A percentile compares a stretch with the other conserved stretches of the same genome.
phyloP scores from a whole-genome alignment of 2,329 filamentous ascomycete genomes.

The Neopestalotiopsis sp. region DNA sequence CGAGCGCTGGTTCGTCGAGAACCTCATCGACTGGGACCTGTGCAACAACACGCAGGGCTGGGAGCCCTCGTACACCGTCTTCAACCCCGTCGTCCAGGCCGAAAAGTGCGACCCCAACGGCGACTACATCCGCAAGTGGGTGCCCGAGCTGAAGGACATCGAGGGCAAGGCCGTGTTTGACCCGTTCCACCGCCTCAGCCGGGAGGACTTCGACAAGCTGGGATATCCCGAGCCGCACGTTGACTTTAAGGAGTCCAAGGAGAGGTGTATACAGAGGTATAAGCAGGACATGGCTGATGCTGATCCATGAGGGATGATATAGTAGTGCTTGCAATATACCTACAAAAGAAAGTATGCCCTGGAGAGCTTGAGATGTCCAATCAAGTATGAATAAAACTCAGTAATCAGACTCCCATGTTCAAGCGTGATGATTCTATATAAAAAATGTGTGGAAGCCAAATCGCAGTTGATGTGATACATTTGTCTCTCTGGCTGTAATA shows the following conservation, averaged over 20 bases:
- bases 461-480: too few relatives aligned
- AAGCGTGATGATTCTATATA: too few relatives aligned
- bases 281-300: slow-evolving; percentile 48
- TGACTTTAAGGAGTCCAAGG: slow-evolving; percentile 63
- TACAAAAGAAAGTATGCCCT: too few relatives aligned
- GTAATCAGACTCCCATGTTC: too few relatives aligned
- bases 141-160: slow-evolving; percentile 65
- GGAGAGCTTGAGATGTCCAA: too few relatives aligned
- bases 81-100: slow-evolving; percentile 71
- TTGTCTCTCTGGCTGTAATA: too few relatives aligned
- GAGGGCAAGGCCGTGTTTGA: slow-evolving; percentile 68
- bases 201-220: slow-evolving; percentile 53
- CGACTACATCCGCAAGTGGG: slow-evolving; percentile 70
- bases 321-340: not conserved
- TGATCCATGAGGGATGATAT: slow-evolving; percentile 21
- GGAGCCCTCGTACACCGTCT: slow-evolving; percentile 76
- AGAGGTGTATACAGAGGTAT: slow-evolving; percentile 65
- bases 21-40: slow-evolving; percentile 66
- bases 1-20: slow-evolving; percentile 69
- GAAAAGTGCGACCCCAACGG: slow-evolving; percentile 72
- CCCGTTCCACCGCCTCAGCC: slow-evolving; percentile 62
- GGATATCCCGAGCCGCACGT: slow-evolving; percentile 69
- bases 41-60: slow-evolving; percentile 70
- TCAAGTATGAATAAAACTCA: too few relatives aligned
- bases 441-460: too few relatives aligned